Evolutionary conservation across 371 early-diverging fungal genomes (phyloP), one percentile per base, ranked within the genome.

Genomic region (Parasitella parasitica): DNA sequence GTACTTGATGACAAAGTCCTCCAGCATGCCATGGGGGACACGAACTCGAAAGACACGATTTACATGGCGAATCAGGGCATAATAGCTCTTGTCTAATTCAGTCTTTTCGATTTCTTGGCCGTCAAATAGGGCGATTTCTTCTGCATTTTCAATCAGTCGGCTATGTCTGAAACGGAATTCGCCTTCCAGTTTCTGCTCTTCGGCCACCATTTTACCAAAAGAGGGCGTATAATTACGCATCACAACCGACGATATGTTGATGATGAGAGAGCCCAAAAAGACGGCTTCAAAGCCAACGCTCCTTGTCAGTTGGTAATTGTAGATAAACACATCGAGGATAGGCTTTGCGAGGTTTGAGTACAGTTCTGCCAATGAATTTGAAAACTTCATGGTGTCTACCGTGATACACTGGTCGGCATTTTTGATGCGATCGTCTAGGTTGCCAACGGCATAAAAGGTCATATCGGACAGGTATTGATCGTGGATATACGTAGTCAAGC

Each of bases 381-480:
- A 86, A 76, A 95, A 94, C 67, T 94, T 93, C 73, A 86, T 90
- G 26, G 91, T 89, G 65, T 95, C 95, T 0, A 94, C 91, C 1
- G 96, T 94, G 53, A 95, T 86, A 68, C 77, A 91, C 82, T 95
- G 96, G 71, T 95, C 95, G 5, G 91, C 91, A 70, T 95, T 94
- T 66, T 92, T 86, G 57, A 94, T 88, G 52, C 95, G 87, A 56
- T 88, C 85, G 63, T 92, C 96, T 28, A 95, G 71, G 59, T 94
- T 92, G 22, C 90, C 83, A 13, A 94, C 81, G 48, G 91, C 85
- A 75, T 94, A 94, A 80, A 91, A 94, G 18, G 90, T 93, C 80
- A 90, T 92, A 71, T 92, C 92, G 16, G 82, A 82, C 54, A 95
- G 73, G 70, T 95, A 95, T 59, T 89, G 78, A 26, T 93, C 82